Conservation (phyloP, 2,329 filamentous ascomycete genomes). For the Claviceps citrina region DNA sequence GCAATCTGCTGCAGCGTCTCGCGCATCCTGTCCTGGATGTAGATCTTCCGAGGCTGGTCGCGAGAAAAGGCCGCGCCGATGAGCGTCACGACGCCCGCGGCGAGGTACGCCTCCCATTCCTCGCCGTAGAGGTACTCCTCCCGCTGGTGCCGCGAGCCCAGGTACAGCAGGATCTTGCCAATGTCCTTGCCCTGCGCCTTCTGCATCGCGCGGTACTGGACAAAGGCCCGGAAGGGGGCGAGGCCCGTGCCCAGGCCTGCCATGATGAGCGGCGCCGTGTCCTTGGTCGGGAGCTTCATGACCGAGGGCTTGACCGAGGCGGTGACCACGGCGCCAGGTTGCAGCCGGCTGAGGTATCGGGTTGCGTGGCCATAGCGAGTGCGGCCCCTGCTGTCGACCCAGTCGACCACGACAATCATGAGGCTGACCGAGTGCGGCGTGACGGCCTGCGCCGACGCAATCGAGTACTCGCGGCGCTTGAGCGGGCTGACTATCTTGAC, state of each 20-base stretch:
- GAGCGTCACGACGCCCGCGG: constrained; percentile 85
- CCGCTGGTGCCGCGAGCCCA: constrained; percentile 90
- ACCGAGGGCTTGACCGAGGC: constrained; percentile 95
- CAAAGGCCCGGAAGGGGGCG: constrained; percentile 96
- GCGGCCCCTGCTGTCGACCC: constrained; percentile 77
- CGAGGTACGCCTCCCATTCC: constrained; percentile 97
- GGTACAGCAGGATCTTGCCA: constrained; percentile 83
- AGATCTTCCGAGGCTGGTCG: constrained; percentile 96
- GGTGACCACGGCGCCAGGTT: constrained; percentile 63
- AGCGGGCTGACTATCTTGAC: constrained; percentile 74
- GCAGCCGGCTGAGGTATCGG: constrained; percentile 66
- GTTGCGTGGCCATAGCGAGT: constrained; percentile 88
- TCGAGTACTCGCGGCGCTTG: constrained; percentile 98
- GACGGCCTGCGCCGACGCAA: constrained; percentile 90
- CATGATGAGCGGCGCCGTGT: constrained; percentile 94
- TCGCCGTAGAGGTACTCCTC: constrained; percentile 98
- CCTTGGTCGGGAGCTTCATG: constrained; percentile 87
- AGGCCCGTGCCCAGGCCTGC: constrained; percentile 95
- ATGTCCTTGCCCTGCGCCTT: constrained; percentile 95
- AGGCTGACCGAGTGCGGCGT: constrained; percentile 78
- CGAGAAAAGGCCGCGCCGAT: constrained; percentile 89
- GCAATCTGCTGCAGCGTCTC: constrained; percentile 71
- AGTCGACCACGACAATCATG: constrained; percentile 94
- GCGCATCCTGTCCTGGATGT: constrained; percentile 97
- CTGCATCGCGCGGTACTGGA: constrained; percentile 95